Percentiles rank a stretch among this genome's conserved stretches.
phyloP scores from a whole-genome alignment of 495 filamentous ascomycete species.

The Viridothelium virens region DNA sequence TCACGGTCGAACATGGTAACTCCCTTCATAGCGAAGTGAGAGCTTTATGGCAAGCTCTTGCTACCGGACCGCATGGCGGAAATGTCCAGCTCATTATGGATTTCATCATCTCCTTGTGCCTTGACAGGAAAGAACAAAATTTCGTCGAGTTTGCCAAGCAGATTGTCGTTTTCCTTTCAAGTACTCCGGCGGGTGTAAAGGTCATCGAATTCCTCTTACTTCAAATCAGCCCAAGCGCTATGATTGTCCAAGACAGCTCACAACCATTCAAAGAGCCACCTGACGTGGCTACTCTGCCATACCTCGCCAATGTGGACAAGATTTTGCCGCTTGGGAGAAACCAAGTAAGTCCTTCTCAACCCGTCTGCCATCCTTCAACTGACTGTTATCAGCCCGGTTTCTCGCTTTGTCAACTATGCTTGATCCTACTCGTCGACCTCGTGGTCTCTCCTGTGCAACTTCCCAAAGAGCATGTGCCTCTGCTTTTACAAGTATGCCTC shows the following conservation, averaged over 20 bases:
- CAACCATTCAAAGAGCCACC: constrained; percentile 63
- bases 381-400: constrained; percentile 52
- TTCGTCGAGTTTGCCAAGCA: constrained; percentile 97
- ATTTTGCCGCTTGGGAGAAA: constrained; percentile 83
- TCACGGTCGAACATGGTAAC: constrained; percentile 84
- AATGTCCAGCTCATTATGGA: constrained; percentile 92
- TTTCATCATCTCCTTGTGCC: constrained; percentile 86
- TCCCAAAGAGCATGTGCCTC: constrained; percentile 64
- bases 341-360: constrained; percentile 45
- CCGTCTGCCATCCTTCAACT: neutral
- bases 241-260: constrained; percentile 72
- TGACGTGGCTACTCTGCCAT: constrained; percentile 68
- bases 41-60: constrained; percentile 92
- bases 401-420: constrained; percentile 82
- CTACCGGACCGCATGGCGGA: constrained; percentile 86
- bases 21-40: constrained; percentile 92
- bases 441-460: constrained; percentile 87
- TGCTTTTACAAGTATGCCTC: constrained; percentile 82
- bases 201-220: constrained; percentile 89
- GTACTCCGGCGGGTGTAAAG: constrained; percentile 81
- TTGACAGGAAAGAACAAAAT: constrained; percentile 91
- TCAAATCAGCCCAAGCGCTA: constrained; percentile 81
- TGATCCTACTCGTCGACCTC: constrained; percentile 91
- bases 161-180: constrained; percentile 89
- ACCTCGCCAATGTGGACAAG: constrained; percentile 75